phyloP scores from a whole-genome alignment of 768 basidiomycete genomes.

The Exidia glandulosa region DNA sequence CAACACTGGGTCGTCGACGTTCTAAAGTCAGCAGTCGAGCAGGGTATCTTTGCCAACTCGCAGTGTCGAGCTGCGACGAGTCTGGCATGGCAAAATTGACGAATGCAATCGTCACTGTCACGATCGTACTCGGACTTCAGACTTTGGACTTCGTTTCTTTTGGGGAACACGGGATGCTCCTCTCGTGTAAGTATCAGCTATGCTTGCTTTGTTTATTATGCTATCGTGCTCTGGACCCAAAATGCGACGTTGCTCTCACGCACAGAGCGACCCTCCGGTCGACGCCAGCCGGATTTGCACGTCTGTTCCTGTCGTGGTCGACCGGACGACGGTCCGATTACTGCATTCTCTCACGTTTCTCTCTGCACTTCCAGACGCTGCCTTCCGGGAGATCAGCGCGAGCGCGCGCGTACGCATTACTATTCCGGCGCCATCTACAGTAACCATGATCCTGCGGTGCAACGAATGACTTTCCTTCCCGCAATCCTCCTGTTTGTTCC shows the following conservation, averaged over 20 bases:
- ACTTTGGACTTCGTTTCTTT: background rate
- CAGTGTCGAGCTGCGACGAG: background rate
- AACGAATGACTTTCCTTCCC: no score
- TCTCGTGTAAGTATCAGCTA: background rate
- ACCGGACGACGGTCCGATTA: no score
- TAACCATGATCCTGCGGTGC: no score
- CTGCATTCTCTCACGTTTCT: no score
- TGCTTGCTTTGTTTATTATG: background rate
- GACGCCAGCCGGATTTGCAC: background rate
- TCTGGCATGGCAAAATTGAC: background rate
- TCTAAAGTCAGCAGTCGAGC: background rate
- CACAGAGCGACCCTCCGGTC: background rate
- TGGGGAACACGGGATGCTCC: background rate
- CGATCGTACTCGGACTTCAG: no score
- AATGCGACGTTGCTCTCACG: background rate
- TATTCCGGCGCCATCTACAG: no score
- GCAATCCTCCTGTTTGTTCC: no score
- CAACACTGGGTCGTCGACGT: background rate
- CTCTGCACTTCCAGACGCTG: no score
- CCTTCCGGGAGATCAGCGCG: no score
- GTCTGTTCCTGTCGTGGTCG: no score
- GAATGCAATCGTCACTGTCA: no score
- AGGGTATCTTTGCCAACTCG: background rate
- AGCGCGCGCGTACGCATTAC: no score
- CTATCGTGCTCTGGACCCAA: background rate